phyloP scores from a whole-genome alignment of 1,139 yeast genomes.

The Geotrichum citri-aurantii region DNA sequence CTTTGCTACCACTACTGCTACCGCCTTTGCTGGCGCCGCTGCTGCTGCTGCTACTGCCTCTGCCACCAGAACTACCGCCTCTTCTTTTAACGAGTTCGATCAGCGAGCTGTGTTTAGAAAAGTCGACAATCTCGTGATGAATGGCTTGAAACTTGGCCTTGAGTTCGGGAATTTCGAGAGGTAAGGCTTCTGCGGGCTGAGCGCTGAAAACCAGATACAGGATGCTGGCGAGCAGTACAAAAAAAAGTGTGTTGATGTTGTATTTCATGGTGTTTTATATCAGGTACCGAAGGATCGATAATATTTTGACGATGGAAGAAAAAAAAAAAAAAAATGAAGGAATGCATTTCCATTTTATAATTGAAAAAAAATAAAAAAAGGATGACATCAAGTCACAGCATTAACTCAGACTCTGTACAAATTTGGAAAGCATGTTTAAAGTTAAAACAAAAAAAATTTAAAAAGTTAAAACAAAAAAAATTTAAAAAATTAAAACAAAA shows the following conservation, averaged over 20 bases:
- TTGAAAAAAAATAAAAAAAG: too few relatives aligned
- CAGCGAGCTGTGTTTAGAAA: not conserved
- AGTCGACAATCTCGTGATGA: not conserved
- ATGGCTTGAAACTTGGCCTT: not conserved
- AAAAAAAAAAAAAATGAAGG: not conserved
- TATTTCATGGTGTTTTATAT: not conserved
- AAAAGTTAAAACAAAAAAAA: too few relatives aligned
- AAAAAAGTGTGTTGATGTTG: not conserved
- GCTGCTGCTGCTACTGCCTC: conserved; percentile 5
- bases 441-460: too few relatives aligned
- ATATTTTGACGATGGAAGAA: not conserved
- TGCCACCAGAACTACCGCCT: conserved; percentile 9
- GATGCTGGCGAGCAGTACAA: not conserved
- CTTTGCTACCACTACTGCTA: conserved; percentile 8
- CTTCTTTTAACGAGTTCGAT: conserved; percentile 12
- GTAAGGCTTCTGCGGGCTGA: not conserved
- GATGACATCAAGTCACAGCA: too few relatives aligned
- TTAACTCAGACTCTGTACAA: too few relatives aligned
- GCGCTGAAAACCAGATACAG: not conserved
- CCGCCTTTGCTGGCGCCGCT: conserved; percentile 10
- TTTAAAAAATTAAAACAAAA: too few relatives aligned
- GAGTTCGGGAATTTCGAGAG: conserved; percentile 5
- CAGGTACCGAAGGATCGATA: not conserved
- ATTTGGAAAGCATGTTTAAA: too few relatives aligned
- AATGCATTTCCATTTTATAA: not conserved